phyloP scores from a whole-genome alignment of 495 filamentous ascomycete genomes.

The Extremus antarcticus region DNA sequence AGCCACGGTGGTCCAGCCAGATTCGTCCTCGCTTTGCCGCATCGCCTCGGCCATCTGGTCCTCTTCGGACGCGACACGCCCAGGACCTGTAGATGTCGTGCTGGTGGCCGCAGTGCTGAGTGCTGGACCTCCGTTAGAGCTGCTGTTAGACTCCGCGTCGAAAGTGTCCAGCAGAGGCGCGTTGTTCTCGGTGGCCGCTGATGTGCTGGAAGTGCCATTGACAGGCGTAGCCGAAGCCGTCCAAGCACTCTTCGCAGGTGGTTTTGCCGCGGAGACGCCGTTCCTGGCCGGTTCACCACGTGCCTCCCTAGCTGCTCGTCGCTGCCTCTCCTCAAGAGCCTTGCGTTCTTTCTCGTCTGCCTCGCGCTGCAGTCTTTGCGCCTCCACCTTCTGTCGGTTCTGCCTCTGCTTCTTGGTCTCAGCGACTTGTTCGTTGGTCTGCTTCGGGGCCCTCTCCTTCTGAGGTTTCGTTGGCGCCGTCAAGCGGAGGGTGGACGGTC shows the following conservation, averaged over 20 bases:
- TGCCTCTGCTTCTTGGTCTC: slow-evolving; percentile 90
- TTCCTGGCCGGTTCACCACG: slow-evolving; percentile 68
- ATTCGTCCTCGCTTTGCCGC: slow-evolving; percentile 32
- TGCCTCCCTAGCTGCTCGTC: slow-evolving; percentile 64
- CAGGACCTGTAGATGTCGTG: slow-evolving; percentile 33
- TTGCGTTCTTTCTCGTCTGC: slow-evolving; percentile 64
- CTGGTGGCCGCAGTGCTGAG: slow-evolving; percentile 26
- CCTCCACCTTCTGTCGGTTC: slow-evolving; percentile 71
- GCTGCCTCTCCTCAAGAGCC: slow-evolving; percentile 63
- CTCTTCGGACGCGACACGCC: slow-evolving; percentile 50
- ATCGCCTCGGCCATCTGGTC: slow-evolving; percentile 49
- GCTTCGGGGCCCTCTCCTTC: slow-evolving; percentile 55
- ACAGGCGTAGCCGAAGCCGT: slow-evolving; percentile 29
- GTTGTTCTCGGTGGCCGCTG: slow-evolving; percentile 15
- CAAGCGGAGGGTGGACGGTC: slow-evolving; percentile 65
- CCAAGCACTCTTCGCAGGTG: slow-evolving; percentile 54
- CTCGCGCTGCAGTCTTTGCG: slow-evolving; percentile 56
- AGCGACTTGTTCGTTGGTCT: slow-evolving; percentile 36
- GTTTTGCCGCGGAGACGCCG: slow-evolving; percentile 49
- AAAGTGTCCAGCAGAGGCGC: slow-evolving; percentile 67
- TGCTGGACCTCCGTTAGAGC: slow-evolving; percentile 23
- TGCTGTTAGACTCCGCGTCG: slow-evolving; percentile 39
- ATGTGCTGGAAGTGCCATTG: slow-evolving; percentile 25
- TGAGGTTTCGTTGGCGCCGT: slow-evolving; percentile 51
- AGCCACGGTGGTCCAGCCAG: slow-evolving; percentile 65